Base-by-base conservation (phyloP, 768 basidiomycete species). In the Podaxis carcinomalis region DNA sequence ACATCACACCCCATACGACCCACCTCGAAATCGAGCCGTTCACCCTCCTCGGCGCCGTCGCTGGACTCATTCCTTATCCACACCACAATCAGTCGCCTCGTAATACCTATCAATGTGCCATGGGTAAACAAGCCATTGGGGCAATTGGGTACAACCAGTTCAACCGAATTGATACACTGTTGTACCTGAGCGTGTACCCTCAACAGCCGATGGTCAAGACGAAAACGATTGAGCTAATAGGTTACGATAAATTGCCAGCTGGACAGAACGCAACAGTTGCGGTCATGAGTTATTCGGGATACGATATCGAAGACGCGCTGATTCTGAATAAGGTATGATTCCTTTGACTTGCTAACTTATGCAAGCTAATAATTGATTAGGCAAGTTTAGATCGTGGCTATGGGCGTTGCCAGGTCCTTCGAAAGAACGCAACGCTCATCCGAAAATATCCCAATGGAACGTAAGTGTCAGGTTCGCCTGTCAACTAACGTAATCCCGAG, bases 201-300 rank as follows among this genome's bases (percentile, higher is more conserved):
- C 97, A 99, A 70, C 93, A 98, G 68, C 97, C 97, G 2, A 97
- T 99, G 96, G 95, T 98, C 63, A 98, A 98, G 75, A 97, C 97
- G 5, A 95, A 95, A 74, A 97, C 97, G 1, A 99, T 98, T 59
- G 97, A 99, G 72, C 75, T 99, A 56, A 84, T 98, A 59, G 96
- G 95, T 1, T 99, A 98, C 71, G 95, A 99, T 74, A 89, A 89
- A 63, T 83, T 99, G 4, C 97, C 97, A 4, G 97, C 97, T 4
- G 97, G 97, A 13, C 95, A 99, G 74, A 99, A 99, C 71, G 97
- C 97, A 10, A 98, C 89, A 0, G 93, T 99, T 49, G 97, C 97
- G 10, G 95, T 98, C 66, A 99, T 99, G 97, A 95, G 93, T 72
- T 99, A 92, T 75, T 97, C 95, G 4, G 97, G 97, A 25, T 99